A percentile compares a stretch with the other conserved stretches of the same genome.
Conservation (phyloP, 2,329 filamentous ascomycete genomes). For the Xylaria sp. region DNA sequence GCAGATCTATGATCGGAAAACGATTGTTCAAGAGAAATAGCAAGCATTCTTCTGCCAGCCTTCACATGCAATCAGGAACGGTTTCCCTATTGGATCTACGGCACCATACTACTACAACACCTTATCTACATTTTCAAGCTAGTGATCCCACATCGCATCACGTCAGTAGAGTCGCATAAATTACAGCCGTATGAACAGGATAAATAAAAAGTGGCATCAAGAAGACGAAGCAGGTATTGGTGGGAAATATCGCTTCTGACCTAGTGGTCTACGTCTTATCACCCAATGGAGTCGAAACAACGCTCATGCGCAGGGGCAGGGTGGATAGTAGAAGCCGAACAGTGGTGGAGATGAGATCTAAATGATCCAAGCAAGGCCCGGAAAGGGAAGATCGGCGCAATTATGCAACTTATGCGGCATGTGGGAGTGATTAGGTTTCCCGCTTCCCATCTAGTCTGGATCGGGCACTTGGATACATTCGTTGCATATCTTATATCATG, state of each 20-base stretch:
- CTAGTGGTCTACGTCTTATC: background rate
- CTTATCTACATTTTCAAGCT: background rate
- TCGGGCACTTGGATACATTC: too few species aligned
- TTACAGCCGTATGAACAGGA: background rate
- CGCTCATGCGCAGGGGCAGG: too few species aligned
- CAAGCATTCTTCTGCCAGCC: too few species aligned
- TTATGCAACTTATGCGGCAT: slow-evolving; percentile 9
- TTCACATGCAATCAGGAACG: background rate
- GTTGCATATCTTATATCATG: too few species aligned
- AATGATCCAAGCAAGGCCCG: background rate
- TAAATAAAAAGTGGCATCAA: background rate
- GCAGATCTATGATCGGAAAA: background rate
- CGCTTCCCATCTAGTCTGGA: background rate
- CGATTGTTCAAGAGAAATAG: background rate
- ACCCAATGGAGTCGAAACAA: slow-evolving; percentile 4
- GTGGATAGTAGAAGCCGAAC: background rate
- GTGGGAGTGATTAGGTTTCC: slow-evolving; percentile 8
- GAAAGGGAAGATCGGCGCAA: background rate
- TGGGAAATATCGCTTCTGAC: background rate
- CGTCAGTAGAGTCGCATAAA: slow-evolving; percentile 3
- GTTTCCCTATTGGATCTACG: too few species aligned
- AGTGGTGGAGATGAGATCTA: background rate
- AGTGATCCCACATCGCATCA: background rate
- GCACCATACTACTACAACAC: background rate
- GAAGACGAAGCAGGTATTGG: background rate